Evolutionary conservation across 208 protist species (phyloP), one percentile per base, ranked within the genome.

Genomic region (Trypanosoma rangeli): DNA sequence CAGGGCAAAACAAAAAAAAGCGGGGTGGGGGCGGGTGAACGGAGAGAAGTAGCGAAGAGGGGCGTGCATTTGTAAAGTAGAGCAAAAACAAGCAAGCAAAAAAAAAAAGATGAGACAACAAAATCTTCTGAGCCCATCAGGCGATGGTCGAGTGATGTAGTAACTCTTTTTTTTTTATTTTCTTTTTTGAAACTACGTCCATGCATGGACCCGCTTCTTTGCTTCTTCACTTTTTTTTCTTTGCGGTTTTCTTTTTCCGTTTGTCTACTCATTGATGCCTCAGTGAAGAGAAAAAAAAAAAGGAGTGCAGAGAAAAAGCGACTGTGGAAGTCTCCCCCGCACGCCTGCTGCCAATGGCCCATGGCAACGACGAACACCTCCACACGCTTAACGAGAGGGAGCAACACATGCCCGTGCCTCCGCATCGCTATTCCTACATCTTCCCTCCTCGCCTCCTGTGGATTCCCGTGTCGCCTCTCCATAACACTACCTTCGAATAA

Each of bases 401-500:
- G n/a, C n/a, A n/a, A n/a, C n/a, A n/a, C n/a, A n/a, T n/a, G 4
- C 20, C 16, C 4, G 4, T 50, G 7, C 18, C n/a, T n/a, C 5
- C 24, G 16, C 10, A 4, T 53, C 22, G 12, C 24, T 18, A 9
- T 53, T 24, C 49, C 3, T 53, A 1, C 18, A 26, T 24, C 20
- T 5, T 59, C 12, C 29, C 33, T 8, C 54, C 54, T 48, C 18
- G 5, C 48, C 20, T n/a, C 46, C 61, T 22, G n/a, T 18, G n/a
- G n/a, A n/a, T n/a, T n/a, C n/a, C n/a, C n/a, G n/a, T n/a, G n/a
- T n/a, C n/a, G n/a, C n/a, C n/a, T n/a, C n/a, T 49, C 24, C 28
- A 5, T 24, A 1, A 44, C 22, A 44, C 4, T 44, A 70, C 70
- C 75, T 73, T 0, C 76, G 79, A 28, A 90, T 71, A 48, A 90